Conservation (phyloP, 1,284 basidiomycete species). For the Apiotrichum gracile region DNA sequence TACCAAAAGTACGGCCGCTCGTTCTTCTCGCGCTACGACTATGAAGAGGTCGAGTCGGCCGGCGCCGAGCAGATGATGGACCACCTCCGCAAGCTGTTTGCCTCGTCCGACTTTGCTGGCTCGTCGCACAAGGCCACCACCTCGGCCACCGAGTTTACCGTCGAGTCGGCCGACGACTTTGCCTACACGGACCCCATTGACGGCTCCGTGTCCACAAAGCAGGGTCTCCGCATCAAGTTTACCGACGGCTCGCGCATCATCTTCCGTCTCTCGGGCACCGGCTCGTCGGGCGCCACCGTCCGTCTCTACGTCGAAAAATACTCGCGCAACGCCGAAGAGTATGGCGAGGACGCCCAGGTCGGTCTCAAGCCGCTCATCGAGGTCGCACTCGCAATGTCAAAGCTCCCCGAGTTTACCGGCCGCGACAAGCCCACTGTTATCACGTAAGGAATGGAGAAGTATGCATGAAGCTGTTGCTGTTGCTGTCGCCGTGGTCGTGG, state of each 20-base stretch:
- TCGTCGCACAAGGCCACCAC: conserved; percentile 61
- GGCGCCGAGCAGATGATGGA: conserved; percentile 82
- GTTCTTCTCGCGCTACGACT: conserved; percentile 98
- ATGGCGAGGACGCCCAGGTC: conserved; percentile 70
- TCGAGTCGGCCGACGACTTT: conserved; percentile 78
- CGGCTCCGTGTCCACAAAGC: conserved; percentile 84
- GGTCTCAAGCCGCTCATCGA: conserved; percentile 94
- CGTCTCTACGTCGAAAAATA: conserved; percentile 91
- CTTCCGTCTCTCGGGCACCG: conserved; percentile 92
- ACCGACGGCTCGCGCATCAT: conserved; percentile 87
- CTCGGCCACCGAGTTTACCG: conserved; percentile 67
- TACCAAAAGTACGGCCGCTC: conserved; percentile 91
- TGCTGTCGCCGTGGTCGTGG: too few species aligned
- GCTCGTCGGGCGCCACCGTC: conserved; percentile 90
- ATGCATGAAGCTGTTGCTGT: neutral
- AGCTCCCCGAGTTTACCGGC: conserved; percentile 78
- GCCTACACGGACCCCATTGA: conserved; percentile 98
- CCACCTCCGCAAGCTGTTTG: conserved; percentile 67
- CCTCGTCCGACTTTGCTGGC: conserved; percentile 60
- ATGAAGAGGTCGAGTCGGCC: conserved; percentile 91
- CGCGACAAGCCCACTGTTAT: conserved; percentile 92
- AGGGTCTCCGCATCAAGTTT: conserved; percentile 90
- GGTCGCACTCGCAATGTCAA: conserved; percentile 77
- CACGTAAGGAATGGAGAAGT: conserved; percentile 54
- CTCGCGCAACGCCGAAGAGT: conserved; percentile 70